Percentiles rank a stretch among this genome's conserved stretches.
Conservation (phyloP, 345 rosid species). For the Pelargonium nanum region DNA sequence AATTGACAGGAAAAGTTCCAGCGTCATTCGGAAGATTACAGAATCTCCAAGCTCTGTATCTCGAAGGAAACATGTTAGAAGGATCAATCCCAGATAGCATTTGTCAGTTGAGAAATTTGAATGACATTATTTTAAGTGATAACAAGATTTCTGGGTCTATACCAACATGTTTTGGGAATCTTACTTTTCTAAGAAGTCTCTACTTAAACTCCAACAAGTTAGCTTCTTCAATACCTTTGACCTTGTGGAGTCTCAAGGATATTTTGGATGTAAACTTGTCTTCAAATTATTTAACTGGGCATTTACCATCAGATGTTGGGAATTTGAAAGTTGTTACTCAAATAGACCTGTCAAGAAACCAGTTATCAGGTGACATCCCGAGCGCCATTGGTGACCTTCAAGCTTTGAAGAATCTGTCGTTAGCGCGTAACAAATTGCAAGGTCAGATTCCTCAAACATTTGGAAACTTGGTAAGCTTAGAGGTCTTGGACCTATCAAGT, state of each 20-base stretch:
- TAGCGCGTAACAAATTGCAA: background rate
- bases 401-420: background rate
- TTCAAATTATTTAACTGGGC: background rate
- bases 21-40: background rate
- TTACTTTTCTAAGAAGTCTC: background rate
- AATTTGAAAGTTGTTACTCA: background rate
- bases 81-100: constrained; percentile 3
- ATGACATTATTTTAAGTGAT: background rate
- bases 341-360: background rate
- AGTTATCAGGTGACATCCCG: constrained; percentile 7
- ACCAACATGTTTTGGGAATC: constrained; percentile 2
- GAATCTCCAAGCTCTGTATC: background rate
- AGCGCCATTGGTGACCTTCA: constrained; percentile 5
- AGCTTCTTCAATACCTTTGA: background rate
- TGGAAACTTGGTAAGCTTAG: constrained; percentile 3
- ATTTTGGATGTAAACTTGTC: background rate
- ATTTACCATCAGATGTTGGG: background rate
- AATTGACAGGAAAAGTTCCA: constrained; percentile 7
- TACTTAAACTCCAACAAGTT: background rate
- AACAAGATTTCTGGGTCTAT: background rate
- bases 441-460: background rate
- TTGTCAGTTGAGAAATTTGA: background rate
- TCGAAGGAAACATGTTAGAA: background rate
- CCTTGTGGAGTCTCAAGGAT: background rate
- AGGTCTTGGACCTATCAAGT: background rate